Percentiles rank a stretch among this genome's conserved stretches.
Evolutionary conservation across 2,329 filamentous ascomycete species (phyloP).

Genomic region (Xylaria hypoxylon): DNA sequence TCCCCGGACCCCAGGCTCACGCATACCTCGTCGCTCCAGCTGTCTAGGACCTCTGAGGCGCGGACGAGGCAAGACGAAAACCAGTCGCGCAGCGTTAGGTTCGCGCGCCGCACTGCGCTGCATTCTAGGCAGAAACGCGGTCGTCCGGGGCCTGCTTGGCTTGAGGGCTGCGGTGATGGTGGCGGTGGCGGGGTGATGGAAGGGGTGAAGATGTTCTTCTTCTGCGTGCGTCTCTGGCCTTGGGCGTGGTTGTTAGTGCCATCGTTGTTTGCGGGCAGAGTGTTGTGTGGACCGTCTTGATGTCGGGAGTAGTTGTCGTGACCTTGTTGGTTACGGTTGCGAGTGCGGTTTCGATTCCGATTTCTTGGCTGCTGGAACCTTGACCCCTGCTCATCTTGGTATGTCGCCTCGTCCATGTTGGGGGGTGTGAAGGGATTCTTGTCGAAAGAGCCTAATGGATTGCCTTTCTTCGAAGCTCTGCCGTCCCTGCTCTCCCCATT

Average conservation of each 20-base stretch:
- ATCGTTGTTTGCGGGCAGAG: not conserved
- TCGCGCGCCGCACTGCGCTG: constrained; percentile 46
- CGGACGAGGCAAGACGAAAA: constrained; percentile 11
- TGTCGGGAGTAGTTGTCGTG: not conserved
- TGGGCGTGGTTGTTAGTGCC: not conserved
- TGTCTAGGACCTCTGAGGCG: constrained; percentile 31
- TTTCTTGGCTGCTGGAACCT: not conserved
- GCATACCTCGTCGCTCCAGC: constrained; percentile 47
- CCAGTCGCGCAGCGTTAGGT: constrained; percentile 46
- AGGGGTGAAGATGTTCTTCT: not conserved
- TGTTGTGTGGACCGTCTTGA: not conserved
- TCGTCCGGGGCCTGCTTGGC: not conserved
- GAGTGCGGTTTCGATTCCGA: not conserved
- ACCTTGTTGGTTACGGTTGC: not conserved
- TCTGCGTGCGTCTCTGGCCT: not conserved
- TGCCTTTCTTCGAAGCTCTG: not conserved
- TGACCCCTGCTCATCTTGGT: not conserved
- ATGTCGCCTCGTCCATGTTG: not conserved
- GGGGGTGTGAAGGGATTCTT: constrained; percentile 19
- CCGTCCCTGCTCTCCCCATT: not conserved
- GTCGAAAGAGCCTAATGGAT: not conserved
- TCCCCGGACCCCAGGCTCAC: constrained; percentile 42
- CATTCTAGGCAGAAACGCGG: constrained; percentile 46
- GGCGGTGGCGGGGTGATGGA: not conserved
- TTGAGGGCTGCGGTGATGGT: not conserved